Conservation (phyloP, 768 basidiomycete genomes). For the Pleurotus tuoliensis region DNA sequence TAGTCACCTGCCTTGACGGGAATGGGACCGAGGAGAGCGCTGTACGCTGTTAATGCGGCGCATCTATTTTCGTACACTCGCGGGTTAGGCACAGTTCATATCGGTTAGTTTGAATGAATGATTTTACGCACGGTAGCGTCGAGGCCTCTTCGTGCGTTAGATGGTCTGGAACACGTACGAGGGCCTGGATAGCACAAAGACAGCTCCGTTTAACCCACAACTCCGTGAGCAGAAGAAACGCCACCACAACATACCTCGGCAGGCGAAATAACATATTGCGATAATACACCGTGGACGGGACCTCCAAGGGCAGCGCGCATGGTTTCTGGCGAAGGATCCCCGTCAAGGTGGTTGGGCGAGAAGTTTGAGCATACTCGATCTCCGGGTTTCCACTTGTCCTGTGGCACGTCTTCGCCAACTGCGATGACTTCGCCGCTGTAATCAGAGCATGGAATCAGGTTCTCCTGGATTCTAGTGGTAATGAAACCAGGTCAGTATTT, state of each 20-base stretch:
- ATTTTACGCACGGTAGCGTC: constrained; percentile 50
- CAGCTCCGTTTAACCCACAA: too few relatives aligned
- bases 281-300: constrained; percentile 45
- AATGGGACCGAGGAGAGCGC: constrained; percentile 43
- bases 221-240: too few relatives aligned
- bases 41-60: constrained; percentile 64
- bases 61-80: constrained; percentile 29
- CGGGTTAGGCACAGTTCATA: too few relatives aligned
- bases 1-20: constrained; percentile 58
- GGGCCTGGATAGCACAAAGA: constrained; percentile 24
- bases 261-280: constrained; percentile 48
- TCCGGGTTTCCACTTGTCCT: constrained; percentile 41
- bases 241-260: constrained; percentile 26
- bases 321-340: constrained; percentile 32
- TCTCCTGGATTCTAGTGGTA: constrained; percentile 11
- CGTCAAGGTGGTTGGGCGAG: constrained; percentile 41
- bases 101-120: not conserved
- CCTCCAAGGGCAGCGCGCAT: constrained; percentile 38
- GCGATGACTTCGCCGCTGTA: constrained; percentile 57
- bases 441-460: constrained; percentile 42
- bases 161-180: constrained; percentile 52
- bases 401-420: constrained; percentile 32
- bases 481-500: not conserved
- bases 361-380: constrained; percentile 58
- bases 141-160: constrained; percentile 62